phyloP scores from a whole-genome alignment of 768 basidiomycete species.

The Leucosporidium scottii region DNA sequence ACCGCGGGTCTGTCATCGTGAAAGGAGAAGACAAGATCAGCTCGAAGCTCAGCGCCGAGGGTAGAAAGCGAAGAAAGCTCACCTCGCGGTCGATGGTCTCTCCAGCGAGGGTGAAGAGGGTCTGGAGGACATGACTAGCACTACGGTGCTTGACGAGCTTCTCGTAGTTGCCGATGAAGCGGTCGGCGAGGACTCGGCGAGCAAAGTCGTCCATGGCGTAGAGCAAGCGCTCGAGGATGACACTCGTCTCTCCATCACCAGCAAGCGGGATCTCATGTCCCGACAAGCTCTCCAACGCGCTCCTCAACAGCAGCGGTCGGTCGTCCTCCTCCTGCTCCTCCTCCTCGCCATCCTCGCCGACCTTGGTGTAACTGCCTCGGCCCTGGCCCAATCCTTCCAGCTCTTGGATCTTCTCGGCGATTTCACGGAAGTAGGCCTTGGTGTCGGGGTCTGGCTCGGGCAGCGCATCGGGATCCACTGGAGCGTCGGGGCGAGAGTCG shows the following conservation, averaged over 20 bases:
- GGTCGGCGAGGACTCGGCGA: slow-evolving; percentile 81
- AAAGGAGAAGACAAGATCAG: background rate
- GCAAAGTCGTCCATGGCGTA: slow-evolving; percentile 96
- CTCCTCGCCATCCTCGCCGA: slow-evolving; percentile 30
- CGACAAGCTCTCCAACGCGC: slow-evolving; percentile 74
- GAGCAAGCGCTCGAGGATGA: slow-evolving; percentile 78
- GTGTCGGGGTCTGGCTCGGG: slow-evolving; percentile 37
- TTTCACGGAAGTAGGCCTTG: slow-evolving; percentile 37
- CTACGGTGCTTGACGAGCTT: slow-evolving; percentile 28
- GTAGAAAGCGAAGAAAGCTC: slow-evolving; percentile 1
- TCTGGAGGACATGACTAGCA: slow-evolving; percentile 32
- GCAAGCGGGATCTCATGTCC: slow-evolving; percentile 83
- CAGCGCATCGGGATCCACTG: slow-evolving; percentile 27
- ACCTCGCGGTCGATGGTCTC: slow-evolving; percentile 47
- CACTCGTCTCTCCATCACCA: slow-evolving; percentile 88
- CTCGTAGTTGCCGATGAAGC: slow-evolving; percentile 76
- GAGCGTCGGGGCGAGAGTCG: background rate
- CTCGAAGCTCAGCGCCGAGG: background rate
- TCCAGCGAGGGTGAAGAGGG: slow-evolving; percentile 35
- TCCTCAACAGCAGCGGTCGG: slow-evolving; percentile 65
- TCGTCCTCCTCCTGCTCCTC: slow-evolving; percentile 34
- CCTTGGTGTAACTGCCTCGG: slow-evolving; percentile 10
- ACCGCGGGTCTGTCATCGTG: slow-evolving; percentile 26
- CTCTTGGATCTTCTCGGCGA: slow-evolving; percentile 37
- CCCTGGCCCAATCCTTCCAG: slow-evolving; percentile 25